Base-by-base conservation (phyloP, 1,284 basidiomycete genomes). In the Tilletia caries region DNA sequence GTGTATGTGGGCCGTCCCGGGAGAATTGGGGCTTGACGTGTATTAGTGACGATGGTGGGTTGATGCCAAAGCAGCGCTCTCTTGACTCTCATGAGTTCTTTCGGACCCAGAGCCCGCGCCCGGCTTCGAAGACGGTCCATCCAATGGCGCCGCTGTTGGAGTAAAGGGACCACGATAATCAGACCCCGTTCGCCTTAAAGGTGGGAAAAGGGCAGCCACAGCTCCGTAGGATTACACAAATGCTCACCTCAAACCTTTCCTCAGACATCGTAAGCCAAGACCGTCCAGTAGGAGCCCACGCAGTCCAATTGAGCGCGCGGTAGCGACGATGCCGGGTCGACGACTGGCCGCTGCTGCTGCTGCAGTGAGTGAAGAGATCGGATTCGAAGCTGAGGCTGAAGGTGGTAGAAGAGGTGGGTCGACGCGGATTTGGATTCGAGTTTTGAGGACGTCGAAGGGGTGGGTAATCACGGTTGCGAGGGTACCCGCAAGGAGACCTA, bases 361-460 rank as follows among this genome's bases (percentile, higher is more conserved):
- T n/a, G 1, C 41, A 3, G 15, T 54, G 15, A 27, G 44, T 29
- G 0, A 8, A 20, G 1, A 46, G 13, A 18, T 64, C 37, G 67
- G n/a, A n/a, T n/a, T 43, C 2, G 33, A 20, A 15, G 64, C n/a
- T 27, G 71, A 67, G 25, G 23, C 1, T 8, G 68, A 54, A 29
- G 12, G 41, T 70, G 54, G 33, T 71, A 60, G 2, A 79, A 48
- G 0, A 72, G 33, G 2, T 66, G 66, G 2, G 65, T 50, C 15
- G 77, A 77, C 1, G 76, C 76, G 2, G 78, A 62, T 82, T 65
- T 83, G 81, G 75, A 82, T 77, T 25, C 81, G 67, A 15, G 81
- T 83, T 73, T 83, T 83, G 68, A 83, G 70, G 64, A 83, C 80
- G 60, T 83, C 81, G 52, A 82, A 82, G 1, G 81, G 81, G 60